Evolutionary conservation across 495 filamentous ascomycete genomes (phyloP), one percentile per base, ranked within the genome.

Genomic region (Tuber microsphaerosporum): DNA sequence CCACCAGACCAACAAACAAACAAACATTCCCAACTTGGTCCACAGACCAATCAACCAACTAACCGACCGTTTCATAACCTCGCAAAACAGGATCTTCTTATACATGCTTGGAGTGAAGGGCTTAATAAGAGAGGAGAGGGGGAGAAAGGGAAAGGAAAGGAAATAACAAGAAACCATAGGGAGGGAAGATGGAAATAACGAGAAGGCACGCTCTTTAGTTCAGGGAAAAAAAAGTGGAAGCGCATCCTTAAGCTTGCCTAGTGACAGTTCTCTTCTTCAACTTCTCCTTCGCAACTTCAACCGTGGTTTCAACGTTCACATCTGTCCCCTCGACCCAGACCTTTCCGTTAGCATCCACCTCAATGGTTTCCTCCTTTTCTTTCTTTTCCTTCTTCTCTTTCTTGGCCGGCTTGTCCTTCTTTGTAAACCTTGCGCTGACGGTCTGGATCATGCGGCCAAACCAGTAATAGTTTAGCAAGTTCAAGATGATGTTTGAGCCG

Each of bases 361-460:
- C 78, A 17, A 79, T 79, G 71, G 83, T 83, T 73, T 81, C 80
- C 71, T 80, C 80, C 42, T 83, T 83, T 73, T 81, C 80, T 70
- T 80, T 80, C 42, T 82, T 80, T 68, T 81, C 83, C 71, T 84
- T 83, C 80, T 85, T 74, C 45, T 79, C 79, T 69, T 81, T 81
- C 43, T 82, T 80, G 69, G 80, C 83, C 72, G 84, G 83, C 81
- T 85, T 84, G 48, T 76, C 76, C 69, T 75, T 61, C 43, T 69
- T 75, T 10, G 65, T 75, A 84, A 99, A 99, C 37, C 95, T 87
- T 86, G 95, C 96, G 76, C 91, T 85, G 22, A 99, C 90, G 39
- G 95, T 93, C 77, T 92, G 88, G 75, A 99, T 92, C 95, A 99
- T 99, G 87, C 94, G 95, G 75, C 90, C 90, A 84, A 97, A 98